phyloP scores from a whole-genome alignment of 805 yeast genomes.

The Candida dendrica region DNA sequence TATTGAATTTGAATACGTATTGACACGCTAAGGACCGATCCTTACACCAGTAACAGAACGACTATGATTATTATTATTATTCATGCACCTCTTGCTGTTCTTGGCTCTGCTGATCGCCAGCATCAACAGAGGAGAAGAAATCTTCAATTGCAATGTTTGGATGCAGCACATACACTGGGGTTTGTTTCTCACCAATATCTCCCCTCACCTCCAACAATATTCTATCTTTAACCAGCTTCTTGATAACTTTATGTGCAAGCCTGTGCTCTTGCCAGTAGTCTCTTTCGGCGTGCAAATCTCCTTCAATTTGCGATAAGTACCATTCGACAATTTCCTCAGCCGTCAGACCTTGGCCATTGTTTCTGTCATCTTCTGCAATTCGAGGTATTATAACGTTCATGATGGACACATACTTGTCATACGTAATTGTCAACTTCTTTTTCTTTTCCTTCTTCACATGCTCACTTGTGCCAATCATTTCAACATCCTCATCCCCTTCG shows the following conservation, averaged over 20 bases:
- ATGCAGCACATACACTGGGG: conserved; percentile 46
- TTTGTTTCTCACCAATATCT: conserved; percentile 20
- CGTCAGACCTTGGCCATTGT: conserved; percentile 53
- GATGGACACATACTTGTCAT: conserved; percentile 80
- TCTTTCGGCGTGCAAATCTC: conserved; percentile 58
- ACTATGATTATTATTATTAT: no score
- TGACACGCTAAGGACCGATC: no score
- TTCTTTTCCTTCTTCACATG: conserved; percentile 11
- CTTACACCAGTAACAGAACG: no score
- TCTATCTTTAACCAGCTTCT: conserved; percentile 76
- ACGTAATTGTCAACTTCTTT: conserved; percentile 53
- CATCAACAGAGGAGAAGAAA: conserved; percentile 6
- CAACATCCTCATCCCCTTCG: conserved; percentile 41
- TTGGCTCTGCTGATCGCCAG: background rate
- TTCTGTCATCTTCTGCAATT: conserved; percentile 49
- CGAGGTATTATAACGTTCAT: conserved; percentile 71
- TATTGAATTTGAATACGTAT: no score
- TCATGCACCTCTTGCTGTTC: no score
- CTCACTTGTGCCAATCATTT: conserved; percentile 8
- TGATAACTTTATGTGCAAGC: conserved; percentile 72
- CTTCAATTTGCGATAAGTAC: conserved; percentile 72
- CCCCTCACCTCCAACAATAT: conserved; percentile 64
- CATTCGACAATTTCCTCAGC: conserved; percentile 68
- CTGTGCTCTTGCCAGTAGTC: conserved; percentile 66
- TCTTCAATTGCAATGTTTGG: conserved; percentile 82